Evolutionary conservation across 768 basidiomycete genomes (phyloP), one percentile per base, ranked within the genome.

Genomic region (Pulveroboletus sp.): DNA sequence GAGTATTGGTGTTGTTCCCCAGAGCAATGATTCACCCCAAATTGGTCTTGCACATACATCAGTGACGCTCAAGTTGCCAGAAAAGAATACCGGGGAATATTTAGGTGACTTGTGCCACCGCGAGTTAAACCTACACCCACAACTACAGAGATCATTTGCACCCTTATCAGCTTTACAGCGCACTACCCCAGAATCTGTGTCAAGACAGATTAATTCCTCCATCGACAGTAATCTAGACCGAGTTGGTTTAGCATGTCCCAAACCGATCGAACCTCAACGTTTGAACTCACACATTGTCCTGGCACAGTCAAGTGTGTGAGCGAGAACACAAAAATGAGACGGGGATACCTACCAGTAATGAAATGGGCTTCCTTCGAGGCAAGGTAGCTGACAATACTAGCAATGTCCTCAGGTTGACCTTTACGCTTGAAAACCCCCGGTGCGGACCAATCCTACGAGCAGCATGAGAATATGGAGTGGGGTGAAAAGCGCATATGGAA

Each of bases 341-440:
- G 33, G 5, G 6, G 23, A 36, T 12, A n/a, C 56, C 49, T 47
- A 54, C 71, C 72, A 0, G 69, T 73, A 13, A 73, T 60, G 44
- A 66, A 68, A 17, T 61, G 57, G 5, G 69, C 62, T 31, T 61
- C 65, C 10, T 64, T 58, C 4, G 69, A 68, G 4, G 61, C 64
- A 2, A 71, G 51, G 45, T 62, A 71, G 2, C 68, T 67, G 6
- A 70, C 67, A 11, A 64, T 8, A 21, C 52, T 57, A 11, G 69
- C 66, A 14, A 68, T 46, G 40, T 67, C 65, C 24, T 69, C 62
- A 5, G 68, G 64, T 17, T 64, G 47, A 20, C 60, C 63, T 25
- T 50, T 46, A 17, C 62, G 50, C 35, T 58, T 58, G 10, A 61
- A 25, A 5, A 58, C 24, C 35, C 20, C 21, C 11, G 17, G 19